Evolutionary conservation across 352 stramenopile genomes (phyloP), one percentile per base, ranked within the genome.

Genomic region (Pythium periplocum): DNA sequence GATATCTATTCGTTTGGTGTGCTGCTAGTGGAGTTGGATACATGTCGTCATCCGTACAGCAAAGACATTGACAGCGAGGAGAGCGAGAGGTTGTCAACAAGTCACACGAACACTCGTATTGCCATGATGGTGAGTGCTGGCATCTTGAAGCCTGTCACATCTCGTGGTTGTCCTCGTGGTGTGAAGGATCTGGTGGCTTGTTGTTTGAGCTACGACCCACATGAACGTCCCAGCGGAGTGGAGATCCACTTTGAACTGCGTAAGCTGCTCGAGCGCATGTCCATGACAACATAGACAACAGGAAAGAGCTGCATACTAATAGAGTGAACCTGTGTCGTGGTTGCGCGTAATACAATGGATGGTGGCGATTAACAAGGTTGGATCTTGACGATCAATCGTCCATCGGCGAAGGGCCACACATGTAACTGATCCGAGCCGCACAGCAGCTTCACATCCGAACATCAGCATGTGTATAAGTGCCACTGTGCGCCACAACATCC

Each of bases 1-100:
- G 64, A 73, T 34, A 69, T 73, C 26, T 73, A 73, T 45, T 69
- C 60, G 39, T 56, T 73, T 26, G 64, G 64, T 2, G 56, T 73
- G 30, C 17, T 73, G 31, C 51, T 73, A 10, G 59, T 63, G 6
- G 63, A 71, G 43, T 35, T 71, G 45, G 63, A 68, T 51, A 67
- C 53, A 17, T 46, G 50, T 6, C 3, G 10, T 8, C 57, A 55
- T 52, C 57, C 51, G 32, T 64, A 64, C 51, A 39, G 34, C 11
- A 34, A 57, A 33, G 9, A 55, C 35, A n/a, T 44, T 5, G 36
- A 48, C 4, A 50, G 7, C 38, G 43, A 48, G 10, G 43, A 48
- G 9, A n/a, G 6, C 10, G 26, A 1, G 8, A 11, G 26, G 34
- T 34, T 32, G 7, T 12, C 40, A 2, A 42, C 48, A 2, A 30